phyloP scores from a whole-genome alignment of 2,329 filamentous ascomycete genomes.

The Aspergillus proliferans region DNA sequence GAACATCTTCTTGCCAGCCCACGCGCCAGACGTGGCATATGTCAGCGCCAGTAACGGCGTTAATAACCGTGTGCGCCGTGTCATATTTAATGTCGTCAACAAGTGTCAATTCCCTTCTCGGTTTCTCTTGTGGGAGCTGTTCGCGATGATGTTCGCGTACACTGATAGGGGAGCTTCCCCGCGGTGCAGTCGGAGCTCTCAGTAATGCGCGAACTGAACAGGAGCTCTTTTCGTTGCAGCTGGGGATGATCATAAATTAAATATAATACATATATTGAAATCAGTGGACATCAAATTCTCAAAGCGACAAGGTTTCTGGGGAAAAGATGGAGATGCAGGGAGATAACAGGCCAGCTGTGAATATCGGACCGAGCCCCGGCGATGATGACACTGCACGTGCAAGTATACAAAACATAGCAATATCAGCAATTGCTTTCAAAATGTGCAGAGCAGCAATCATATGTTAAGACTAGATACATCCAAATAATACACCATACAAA shows the following conservation, averaged over 20 bases:
- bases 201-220: background rate
- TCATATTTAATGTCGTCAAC: background rate
- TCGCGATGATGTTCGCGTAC: background rate
- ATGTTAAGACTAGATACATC: no score
- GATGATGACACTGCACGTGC: background rate
- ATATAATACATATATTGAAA: no score
- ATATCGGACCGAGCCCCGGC: constrained; percentile 3
- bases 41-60: constrained; percentile 27
- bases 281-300: background rate
- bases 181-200: background rate
- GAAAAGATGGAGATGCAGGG: background rate
- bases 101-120: background rate
- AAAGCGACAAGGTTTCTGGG: background rate
- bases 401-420: background rate
- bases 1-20: constrained; percentile 58
- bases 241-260: no score
- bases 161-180: constrained; percentile 1
- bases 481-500: no score
- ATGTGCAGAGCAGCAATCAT: no score
- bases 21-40: constrained; percentile 28
- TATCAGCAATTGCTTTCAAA: no score
- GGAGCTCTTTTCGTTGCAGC: no score
- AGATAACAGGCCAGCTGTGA: constrained; percentile 10
- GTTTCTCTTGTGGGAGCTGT: background rate
- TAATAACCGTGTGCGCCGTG: constrained; percentile 6